These are phyloP conservation scores for Pichia sp. DNA, from an alignment of 1,139 yeast species.

Conservation along the genomic window DNA sequence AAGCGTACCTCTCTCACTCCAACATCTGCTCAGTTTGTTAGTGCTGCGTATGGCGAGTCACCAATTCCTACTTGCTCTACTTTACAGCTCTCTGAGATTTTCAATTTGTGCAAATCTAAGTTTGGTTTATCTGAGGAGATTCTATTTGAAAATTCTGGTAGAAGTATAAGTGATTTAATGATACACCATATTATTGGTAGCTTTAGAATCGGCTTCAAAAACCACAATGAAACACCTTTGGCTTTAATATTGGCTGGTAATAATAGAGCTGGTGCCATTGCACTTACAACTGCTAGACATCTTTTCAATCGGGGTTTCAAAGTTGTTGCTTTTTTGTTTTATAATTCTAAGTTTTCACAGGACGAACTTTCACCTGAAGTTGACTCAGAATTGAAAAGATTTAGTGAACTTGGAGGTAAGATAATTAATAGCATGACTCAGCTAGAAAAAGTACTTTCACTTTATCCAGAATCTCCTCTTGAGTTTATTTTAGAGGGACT, in stretches of 20 bases:
- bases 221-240: conserved; percentile 71
- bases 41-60: conserved; percentile 2
- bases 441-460: conserved; percentile 28
- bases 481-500: conserved; percentile 75
- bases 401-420: conserved; percentile 49
- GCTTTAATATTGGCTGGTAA: conserved; percentile 67
- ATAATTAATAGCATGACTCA: conserved; percentile 34
- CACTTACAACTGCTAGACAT: conserved; percentile 75
- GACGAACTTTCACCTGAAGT: conserved; percentile 28
- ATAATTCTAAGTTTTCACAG: conserved; percentile 26
- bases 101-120: conserved; percentile 47
- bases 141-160: conserved; percentile 65
- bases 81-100: conserved; percentile 74
- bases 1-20: conserved; percentile 8
- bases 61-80: conserved; percentile 65
- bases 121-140: conserved; percentile 45
- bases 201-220: conserved; percentile 36
- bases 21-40: conserved; percentile 9
- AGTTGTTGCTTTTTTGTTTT: conserved; percentile 51
- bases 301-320: conserved; percentile 68
- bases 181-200: conserved; percentile 61
- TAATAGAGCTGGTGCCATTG: conserved; percentile 66
- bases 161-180: conserved; percentile 56
- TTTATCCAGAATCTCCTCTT: conserved; percentile 57
- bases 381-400: conserved; percentile 43